Conservation (phyloP, 1,139 yeast genomes). For the Geotrichum klebahnii region DNA sequence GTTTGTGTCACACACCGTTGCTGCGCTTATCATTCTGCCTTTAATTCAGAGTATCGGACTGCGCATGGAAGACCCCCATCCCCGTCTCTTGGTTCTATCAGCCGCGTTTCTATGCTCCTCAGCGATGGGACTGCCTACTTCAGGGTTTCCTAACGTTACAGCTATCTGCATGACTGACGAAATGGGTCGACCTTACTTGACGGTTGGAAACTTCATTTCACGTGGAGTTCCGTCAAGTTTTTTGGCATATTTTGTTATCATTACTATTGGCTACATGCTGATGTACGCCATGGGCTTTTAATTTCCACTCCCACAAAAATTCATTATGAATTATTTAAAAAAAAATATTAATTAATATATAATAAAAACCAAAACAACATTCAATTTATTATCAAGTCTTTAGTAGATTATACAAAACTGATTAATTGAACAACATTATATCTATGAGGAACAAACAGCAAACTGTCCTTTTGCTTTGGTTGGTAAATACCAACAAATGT, state of each 20-base stretch:
- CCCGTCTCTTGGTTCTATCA: conserved; percentile 71
- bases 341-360: no score
- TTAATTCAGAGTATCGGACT: conserved; percentile 83
- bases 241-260: conserved; percentile 61
- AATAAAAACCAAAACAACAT: no score
- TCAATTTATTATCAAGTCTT: no score
- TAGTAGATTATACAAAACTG: no score
- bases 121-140: conserved; percentile 95
- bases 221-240: conserved; percentile 86
- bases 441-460: no score
- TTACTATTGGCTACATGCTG: conserved; percentile 74
- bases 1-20: conserved; percentile 92
- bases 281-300: conserved; percentile 53
- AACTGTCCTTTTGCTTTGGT: no score
- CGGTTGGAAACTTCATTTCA: conserved; percentile 76
- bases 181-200: conserved; percentile 77
- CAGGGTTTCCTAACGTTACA: conserved; percentile 95
- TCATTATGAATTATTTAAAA: no score
- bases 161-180: conserved; percentile 91
- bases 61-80: conserved; percentile 62
- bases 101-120: conserved; percentile 81
- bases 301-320: background rate
- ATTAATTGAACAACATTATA: no score
- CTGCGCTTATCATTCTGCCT: conserved; percentile 86
- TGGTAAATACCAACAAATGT: no score